Conservation (phyloP, 352 stramenopile genomes). For the Pythium dissotocum region DNA sequence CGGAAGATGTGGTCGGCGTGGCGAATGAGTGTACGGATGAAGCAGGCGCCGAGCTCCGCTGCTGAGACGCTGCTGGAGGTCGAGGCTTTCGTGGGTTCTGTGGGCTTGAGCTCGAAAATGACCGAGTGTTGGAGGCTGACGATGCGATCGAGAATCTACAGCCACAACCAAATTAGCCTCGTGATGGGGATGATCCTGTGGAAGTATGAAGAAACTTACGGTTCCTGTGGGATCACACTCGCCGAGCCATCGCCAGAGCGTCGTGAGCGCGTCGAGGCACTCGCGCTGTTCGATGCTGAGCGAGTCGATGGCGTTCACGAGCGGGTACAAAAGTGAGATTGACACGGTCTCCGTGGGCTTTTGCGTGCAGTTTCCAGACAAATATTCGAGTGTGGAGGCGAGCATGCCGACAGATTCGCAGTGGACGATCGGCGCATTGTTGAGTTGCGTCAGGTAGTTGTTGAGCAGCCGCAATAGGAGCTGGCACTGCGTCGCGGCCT, state of each 20-base stretch:
- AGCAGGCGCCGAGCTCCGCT: constrained; percentile 45
- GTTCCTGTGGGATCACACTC: constrained; percentile 40
- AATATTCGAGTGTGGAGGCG: constrained; percentile 65
- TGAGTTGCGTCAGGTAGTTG: constrained; percentile 43
- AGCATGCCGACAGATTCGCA: constrained; percentile 56
- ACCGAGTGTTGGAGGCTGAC: constrained; percentile 35
- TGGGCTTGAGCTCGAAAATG: constrained; percentile 38
- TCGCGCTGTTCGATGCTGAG: constrained; percentile 70
- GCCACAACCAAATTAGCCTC: not conserved
- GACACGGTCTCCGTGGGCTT: constrained; percentile 28
- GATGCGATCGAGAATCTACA: constrained; percentile 47
- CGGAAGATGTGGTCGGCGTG: constrained; percentile 77
- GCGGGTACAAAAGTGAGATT: constrained; percentile 53
- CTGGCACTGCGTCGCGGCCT: constrained; percentile 35
- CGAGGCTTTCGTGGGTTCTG: not conserved
- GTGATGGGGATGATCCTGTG: no score
- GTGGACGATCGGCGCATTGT: constrained; percentile 44
- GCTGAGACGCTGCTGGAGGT: constrained; percentile 1
- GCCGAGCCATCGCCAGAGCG: constrained; percentile 49
- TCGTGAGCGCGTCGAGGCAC: constrained; percentile 67
- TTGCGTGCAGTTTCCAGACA: constrained; percentile 18
- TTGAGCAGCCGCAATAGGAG: constrained; percentile 46
- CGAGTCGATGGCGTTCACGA: constrained; percentile 72
- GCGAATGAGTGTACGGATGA: constrained; percentile 52
- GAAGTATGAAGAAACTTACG: constrained; percentile 29